Conservation (phyloP, 2,329 filamentous ascomycete genomes). For the Diaporthe batatas region DNA sequence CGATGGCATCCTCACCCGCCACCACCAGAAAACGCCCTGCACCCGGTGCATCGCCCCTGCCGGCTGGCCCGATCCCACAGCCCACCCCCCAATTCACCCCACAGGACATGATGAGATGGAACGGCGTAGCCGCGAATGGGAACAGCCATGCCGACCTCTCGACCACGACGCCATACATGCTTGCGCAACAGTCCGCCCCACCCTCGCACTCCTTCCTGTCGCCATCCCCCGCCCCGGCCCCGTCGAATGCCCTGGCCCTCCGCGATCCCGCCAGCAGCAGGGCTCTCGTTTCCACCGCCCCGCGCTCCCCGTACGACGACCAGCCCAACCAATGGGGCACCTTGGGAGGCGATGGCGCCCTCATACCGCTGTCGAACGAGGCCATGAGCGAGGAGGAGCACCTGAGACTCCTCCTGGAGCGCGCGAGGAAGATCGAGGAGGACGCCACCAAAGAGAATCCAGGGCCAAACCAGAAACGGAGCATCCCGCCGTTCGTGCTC, state of each 20-base stretch:
- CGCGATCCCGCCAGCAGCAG: conserved; percentile 66
- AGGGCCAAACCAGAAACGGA: conserved; percentile 37
- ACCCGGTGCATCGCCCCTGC: conserved; percentile 71
- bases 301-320: conserved; percentile 49
- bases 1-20: conserved; percentile 63
- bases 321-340: conserved; percentile 52
- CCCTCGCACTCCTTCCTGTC: conserved; percentile 34
- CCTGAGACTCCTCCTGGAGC: conserved; percentile 66
- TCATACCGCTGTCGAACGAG: conserved; percentile 54
- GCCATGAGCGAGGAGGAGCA: conserved; percentile 78
- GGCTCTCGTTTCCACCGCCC: conserved; percentile 60
- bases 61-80: conserved; percentile 68
- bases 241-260: conserved; percentile 66
- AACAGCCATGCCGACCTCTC: conserved; percentile 54
- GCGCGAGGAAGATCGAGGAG: conserved; percentile 78
- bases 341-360: conserved; percentile 58
- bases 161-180: conserved; percentile 54
- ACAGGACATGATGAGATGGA: conserved; percentile 63
- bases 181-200: conserved; percentile 50
- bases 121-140: conserved; percentile 53
- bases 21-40: conserved; percentile 78
- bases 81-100: conserved; percentile 64
- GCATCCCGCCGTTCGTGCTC: conserved; percentile 95
- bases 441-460: conserved; percentile 88
- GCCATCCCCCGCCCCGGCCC: conserved; percentile 43